Evolutionary conservation across 805 yeast species (phyloP), one percentile per base, ranked within the genome.

Genomic region (Naumovozyma castellii): DNA sequence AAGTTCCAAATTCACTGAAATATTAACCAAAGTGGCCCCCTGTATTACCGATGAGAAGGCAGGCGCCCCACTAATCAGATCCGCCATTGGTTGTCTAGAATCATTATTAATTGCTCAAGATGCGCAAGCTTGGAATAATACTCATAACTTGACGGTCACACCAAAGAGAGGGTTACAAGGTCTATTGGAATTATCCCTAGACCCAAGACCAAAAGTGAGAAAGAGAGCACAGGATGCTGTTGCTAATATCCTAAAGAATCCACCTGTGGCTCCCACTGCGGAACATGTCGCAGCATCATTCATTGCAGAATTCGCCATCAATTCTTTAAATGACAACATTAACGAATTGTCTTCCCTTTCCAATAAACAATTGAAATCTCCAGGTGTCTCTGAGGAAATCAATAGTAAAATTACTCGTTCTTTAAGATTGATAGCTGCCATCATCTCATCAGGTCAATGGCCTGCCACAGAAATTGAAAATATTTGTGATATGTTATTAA

Each of bases 191-290:
- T 69, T 86, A 45, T 76, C 90, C 0, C 64, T 84, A 33, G 97
- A 92, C 61, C 81, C 83, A 35, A 76, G 97, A 57, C 98, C 98
- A 29, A 92, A 92, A 54, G 94, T 92, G 10, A 77, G 98, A 60
- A 85, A 83, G 73, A 80, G 97, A 67, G 95, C 97, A 1, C 82
- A 80, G 53, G 98, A 92, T 42, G 84, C 97, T 2, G 71, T 92
- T n/a, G 64, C 71, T 36, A 71, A 68, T 3, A 66, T 92, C 22
- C 65, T 92, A 44, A 48, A 64, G 2, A 72, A 72, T 45, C 77
- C 79, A 8, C 94, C 95, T 9, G 71, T 82, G 0, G 83, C 87
- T 9, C 90, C 94, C 6, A 70, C 79, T 12, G 71, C 79, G 4
- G 80, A 76, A 32, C 97, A 90, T 57, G 80, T 84, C 31, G 94